Evolutionary conservation across 768 basidiomycete species (phyloP).

Genomic region (Chalciporus sphaerocephalus): DNA sequence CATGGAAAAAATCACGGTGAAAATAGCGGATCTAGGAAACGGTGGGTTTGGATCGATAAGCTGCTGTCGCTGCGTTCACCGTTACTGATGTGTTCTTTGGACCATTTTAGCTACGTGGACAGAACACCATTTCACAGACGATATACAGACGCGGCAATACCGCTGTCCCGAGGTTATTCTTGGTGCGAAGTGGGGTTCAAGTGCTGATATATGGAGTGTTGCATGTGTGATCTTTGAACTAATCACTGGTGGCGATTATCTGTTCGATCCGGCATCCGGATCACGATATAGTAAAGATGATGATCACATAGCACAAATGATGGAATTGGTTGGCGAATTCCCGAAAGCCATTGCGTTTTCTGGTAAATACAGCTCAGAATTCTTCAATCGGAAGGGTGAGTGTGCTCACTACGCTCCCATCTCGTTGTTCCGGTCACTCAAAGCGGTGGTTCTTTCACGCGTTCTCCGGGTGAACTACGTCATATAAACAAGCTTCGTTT

Average conservation of each 20-base stretch:
- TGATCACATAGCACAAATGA: conserved; percentile 96
- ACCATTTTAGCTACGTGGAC: conserved; percentile 65
- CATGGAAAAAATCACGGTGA: conserved; percentile 83
- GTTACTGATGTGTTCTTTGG: neutral
- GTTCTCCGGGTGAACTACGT: conserved; percentile 66
- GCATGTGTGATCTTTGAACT: conserved; percentile 95
- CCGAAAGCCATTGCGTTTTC: conserved; percentile 78
- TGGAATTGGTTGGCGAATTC: conserved; percentile 91
- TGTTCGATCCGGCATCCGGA: conserved; percentile 95
- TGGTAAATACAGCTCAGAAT: conserved; percentile 91
- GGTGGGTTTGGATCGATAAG: conserved; percentile 42
- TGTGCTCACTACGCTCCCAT: conserved; percentile 6
- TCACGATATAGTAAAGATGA: conserved; percentile 95
- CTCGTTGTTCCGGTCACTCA: conserved; percentile 8
- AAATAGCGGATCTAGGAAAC: conserved; percentile 98
- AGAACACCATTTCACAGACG: conserved; percentile 97
- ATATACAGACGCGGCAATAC: conserved; percentile 97
- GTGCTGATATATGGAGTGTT: conserved; percentile 95
- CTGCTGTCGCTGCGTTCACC: neutral
- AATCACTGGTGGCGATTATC: conserved; percentile 93
- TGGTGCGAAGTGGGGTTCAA: conserved; percentile 92
- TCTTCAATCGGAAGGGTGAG: conserved; percentile 93
- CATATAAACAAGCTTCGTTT: conserved; percentile 92
- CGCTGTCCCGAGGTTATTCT: conserved; percentile 96
- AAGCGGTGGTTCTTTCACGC: neutral